Conservation (phyloP, 31 red algal species). For the Bonnemaisonia californica region DNA sequence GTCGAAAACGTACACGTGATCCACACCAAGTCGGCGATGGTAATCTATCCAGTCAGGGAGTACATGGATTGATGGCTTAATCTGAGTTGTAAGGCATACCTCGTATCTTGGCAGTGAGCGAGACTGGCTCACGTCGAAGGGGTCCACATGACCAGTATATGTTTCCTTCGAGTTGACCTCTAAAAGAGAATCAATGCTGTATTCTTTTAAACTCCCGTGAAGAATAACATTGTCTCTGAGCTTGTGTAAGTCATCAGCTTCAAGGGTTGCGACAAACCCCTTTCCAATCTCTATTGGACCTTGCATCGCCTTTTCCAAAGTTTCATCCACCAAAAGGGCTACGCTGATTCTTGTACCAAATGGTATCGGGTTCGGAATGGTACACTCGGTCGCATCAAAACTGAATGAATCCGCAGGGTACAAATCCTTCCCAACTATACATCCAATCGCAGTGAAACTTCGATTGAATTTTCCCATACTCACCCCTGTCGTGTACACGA, state of each 20-base stretch:
- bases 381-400: background rate
- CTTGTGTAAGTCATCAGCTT: background rate
- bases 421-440: background rate
- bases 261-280: background rate
- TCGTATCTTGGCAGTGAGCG: conserved; percentile 8
- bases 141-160: background rate
- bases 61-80: conserved; percentile 14
- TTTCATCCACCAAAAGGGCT: background rate
- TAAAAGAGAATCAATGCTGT: background rate
- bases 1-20: conserved; percentile 56
- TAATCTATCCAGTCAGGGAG: conserved; percentile 50
- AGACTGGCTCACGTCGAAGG: background rate
- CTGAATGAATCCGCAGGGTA: background rate
- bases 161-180: background rate
- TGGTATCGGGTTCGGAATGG: background rate
- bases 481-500: background rate
- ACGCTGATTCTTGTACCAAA: background rate
- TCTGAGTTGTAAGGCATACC: conserved; percentile 44
- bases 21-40: conserved; percentile 58
- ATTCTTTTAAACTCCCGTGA: background rate
- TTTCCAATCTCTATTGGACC: background rate
- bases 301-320: background rate
- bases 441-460: background rate
- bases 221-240: background rate
- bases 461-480: background rate